Evolutionary conservation across 1,284 basidiomycete species (phyloP).

Genomic region (Neolentinus lepideus): DNA sequence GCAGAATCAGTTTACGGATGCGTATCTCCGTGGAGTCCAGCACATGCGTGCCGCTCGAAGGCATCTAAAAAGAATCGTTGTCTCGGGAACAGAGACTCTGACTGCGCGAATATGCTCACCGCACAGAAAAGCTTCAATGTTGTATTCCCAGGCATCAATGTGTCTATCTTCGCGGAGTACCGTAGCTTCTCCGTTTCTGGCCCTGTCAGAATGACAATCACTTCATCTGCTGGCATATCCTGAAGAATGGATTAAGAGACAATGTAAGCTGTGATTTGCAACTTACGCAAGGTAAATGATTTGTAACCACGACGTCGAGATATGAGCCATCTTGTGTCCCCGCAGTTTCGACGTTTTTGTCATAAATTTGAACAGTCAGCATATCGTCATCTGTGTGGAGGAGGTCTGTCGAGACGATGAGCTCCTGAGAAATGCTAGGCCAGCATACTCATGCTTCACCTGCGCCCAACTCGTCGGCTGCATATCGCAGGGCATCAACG

Average conservation of each 20-base stretch:
- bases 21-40: conserved; percentile 55
- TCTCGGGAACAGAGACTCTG: background rate
- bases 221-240: conserved; percentile 43
- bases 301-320: conserved; percentile 50
- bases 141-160: conserved; percentile 48
- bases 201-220: conserved; percentile 45
- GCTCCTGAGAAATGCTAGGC: background rate
- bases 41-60: conserved; percentile 53
- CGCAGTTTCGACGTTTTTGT: conserved; percentile 36
- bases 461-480: conserved; percentile 44
- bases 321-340: conserved; percentile 58
- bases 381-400: conserved; percentile 62
- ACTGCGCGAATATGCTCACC: conserved; percentile 34
- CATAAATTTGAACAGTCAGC: conserved; percentile 41
- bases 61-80: conserved; percentile 38
- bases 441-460: conserved; percentile 31
- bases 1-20: conserved; percentile 49
- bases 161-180: conserved; percentile 32
- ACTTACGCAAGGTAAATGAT: conserved; percentile 69
- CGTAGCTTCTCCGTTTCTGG: conserved; percentile 48
- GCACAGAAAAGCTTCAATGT: conserved; percentile 55
- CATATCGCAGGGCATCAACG: conserved; percentile 39
- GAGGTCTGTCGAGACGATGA: conserved; percentile 38
- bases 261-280: background rate
- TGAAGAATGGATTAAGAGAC: conserved; percentile 14